Base-by-base conservation (phyloP, 2,329 filamentous ascomycete genomes). In the Pseudogymnoascus sp. region DNA sequence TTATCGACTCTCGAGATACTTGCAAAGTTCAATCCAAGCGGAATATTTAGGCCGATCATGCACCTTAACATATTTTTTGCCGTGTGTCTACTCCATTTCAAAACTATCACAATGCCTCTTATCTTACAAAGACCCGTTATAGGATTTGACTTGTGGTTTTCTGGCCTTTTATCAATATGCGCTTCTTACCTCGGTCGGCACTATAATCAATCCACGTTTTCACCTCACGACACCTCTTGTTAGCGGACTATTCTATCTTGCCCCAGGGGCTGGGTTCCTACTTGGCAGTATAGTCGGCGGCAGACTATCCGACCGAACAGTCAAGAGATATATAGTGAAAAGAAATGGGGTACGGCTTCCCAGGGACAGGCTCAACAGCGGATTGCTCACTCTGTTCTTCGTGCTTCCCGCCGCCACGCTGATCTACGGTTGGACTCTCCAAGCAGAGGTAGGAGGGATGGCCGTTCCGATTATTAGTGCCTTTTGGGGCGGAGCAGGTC, bases 151-250 rank as follows among this genome's bases (percentile, higher is more conserved):
- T 16, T 66, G 65, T 37, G 65, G 63, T 2, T 58, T 65, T 23
- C 45, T 68, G 7, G 49, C 62, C 1, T 71, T 69, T 58, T 71
- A 70, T 55, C 72, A 73, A 37, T 87, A 87, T 69, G 78, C 77
- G 1, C 75, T 86, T 0, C 76, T 86, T 2, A 86, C 83, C 0
- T 82, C 82, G 0, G 86, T 89, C 52, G 82, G 86, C 14, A 87
- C 86, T 66, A 81, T 89, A 2, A 75, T 90, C 16, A 89, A 89
- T 66, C 86, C 87, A 1, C 83, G 86, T n/a, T 90, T 89, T 75
- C 71, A 84, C 60, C 78, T 90, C 10, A 81, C 81, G 0, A 80
- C 80, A 0, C 85, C 87, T 0, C 76, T 89, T 3, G 80, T 86
- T 66, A 82, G 82, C 1, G 85, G 85, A 1, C 77, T 90, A 0